These are phyloP conservation scores for Pythium utonaiense DNA, from an alignment of 352 stramenopile species.

Conservation along the genomic window DNA sequence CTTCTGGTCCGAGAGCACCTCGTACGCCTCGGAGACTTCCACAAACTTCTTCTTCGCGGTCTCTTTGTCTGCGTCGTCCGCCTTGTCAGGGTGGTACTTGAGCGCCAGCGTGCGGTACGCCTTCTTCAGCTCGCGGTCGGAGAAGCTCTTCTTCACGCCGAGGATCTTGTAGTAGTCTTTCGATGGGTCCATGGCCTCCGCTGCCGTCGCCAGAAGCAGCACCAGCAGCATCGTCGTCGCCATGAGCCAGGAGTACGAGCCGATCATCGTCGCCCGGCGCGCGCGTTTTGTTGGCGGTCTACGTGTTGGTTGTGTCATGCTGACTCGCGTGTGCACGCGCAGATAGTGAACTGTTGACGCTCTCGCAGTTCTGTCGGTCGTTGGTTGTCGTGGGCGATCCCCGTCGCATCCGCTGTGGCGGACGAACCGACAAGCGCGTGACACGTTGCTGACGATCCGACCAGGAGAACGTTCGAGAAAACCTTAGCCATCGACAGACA, in stretches of 20 bases:
- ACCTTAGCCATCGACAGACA: conserved; percentile 8
- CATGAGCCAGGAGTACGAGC: conserved; percentile 16
- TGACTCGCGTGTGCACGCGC: not conserved
- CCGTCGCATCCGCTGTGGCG: conserved; percentile 9
- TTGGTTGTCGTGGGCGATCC: not conserved
- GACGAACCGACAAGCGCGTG: conserved; percentile 4
- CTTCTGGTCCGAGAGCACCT: conserved; percentile 88
- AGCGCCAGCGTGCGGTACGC: conserved; percentile 86
- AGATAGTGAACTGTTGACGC: not conserved
- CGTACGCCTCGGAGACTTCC: conserved; percentile 90
- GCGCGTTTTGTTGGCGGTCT: not conserved
- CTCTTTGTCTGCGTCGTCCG: conserved; percentile 76
- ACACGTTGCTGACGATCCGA: conserved; percentile 21
- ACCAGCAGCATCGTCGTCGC: conserved; percentile 23
- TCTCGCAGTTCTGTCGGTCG: not conserved
- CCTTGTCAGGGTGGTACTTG: conserved; percentile 89
- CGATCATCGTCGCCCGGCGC: conserved; percentile 9
- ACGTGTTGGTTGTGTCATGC: not conserved
- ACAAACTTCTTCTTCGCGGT: conserved; percentile 90
- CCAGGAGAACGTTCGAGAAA: conserved; percentile 31
- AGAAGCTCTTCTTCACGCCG: conserved; percentile 65
- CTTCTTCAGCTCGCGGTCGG: conserved; percentile 82
- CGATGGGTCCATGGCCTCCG: conserved; percentile 45
- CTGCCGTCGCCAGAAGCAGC: conserved; percentile 18
- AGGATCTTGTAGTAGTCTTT: conserved; percentile 87